Conservation (phyloP, 306 rosid species). For the Pyrus betulifolia region DNA sequence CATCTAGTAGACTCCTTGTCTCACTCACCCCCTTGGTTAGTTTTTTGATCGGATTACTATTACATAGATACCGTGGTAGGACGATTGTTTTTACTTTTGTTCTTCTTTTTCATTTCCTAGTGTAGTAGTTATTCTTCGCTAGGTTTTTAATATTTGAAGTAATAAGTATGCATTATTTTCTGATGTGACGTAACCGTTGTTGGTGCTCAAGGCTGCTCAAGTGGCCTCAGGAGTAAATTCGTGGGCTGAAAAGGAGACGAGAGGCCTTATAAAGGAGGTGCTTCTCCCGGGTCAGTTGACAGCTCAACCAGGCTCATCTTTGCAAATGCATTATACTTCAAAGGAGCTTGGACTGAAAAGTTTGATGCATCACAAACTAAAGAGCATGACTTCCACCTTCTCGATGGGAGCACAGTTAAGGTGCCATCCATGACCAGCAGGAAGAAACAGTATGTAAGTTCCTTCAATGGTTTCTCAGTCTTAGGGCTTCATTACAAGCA, state of each 20-base stretch:
- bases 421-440: constrained; percentile 69
- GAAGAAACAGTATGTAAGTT: too few species aligned
- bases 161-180: too few species aligned
- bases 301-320: constrained; percentile 44
- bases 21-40: too few species aligned
- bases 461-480: too few species aligned
- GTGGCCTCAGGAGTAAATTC: constrained; percentile 52
- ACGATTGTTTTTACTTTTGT: too few species aligned
- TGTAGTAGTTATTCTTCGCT: neutral
- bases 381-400: constrained; percentile 54
- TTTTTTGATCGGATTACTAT: too few species aligned
- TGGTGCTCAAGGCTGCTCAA: constrained; percentile 43
- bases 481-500: constrained; percentile 5
- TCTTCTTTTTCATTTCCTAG: too few species aligned
- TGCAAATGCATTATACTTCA: constrained; percentile 72
- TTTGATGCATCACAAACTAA: constrained; percentile 51
- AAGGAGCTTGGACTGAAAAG: constrained; percentile 61
- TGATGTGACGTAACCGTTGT: neutral
- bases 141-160: neutral
- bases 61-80: too few species aligned
- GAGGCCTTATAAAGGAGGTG: constrained; percentile 53
- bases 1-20: too few species aligned
- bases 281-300: constrained; percentile 51
- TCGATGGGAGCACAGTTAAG: constrained; percentile 40
- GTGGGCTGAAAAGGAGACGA: constrained; percentile 72